Conservation (phyloP, 352 stramenopile genomes). For the Pythium aphanidermatum region DNA sequence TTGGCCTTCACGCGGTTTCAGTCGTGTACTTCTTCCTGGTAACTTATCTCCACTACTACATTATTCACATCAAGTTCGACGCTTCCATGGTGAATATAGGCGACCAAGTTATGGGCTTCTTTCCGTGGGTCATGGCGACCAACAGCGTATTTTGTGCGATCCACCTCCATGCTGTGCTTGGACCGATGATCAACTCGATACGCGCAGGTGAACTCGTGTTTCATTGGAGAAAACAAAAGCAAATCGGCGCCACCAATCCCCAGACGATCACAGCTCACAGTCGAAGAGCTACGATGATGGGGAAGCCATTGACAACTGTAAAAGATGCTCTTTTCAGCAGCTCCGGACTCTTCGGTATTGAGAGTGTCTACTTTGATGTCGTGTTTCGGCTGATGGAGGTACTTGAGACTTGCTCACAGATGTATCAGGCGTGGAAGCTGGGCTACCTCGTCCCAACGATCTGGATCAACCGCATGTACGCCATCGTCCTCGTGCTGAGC, state of each 20-base stretch:
- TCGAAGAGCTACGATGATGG: too few species aligned
- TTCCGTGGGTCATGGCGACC: not conserved
- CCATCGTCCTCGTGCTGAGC: slow-evolving; percentile 3
- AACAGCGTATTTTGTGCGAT: not conserved
- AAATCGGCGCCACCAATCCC: too few species aligned
- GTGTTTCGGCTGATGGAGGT: slow-evolving; percentile 4
- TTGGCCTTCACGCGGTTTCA: not conserved
- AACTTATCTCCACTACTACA: not conserved
- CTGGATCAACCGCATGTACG: slow-evolving; percentile 18
- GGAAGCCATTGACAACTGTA: too few species aligned
- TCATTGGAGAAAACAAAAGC: too few species aligned
- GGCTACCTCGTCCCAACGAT: slow-evolving; percentile 4
- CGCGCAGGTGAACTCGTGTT: too few species aligned
- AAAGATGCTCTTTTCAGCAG: not conserved
- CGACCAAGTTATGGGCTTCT: not conserved
- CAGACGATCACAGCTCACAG: too few species aligned
- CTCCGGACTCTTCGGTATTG: slow-evolving; percentile 2
- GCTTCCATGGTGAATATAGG: not conserved
- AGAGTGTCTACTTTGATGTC: slow-evolving; percentile 2
- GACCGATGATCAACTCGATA: too few species aligned
- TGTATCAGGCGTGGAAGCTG: slow-evolving; percentile 11
- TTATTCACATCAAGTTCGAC: not conserved
- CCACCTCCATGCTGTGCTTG: too few species aligned
- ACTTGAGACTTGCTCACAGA: slow-evolving; percentile 2
- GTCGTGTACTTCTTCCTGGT: not conserved